Percentiles rank a stretch among this genome's conserved stretches.
phyloP scores from a whole-genome alignment of 108 stramenopile genomes.

The Skeletonema tropicum region DNA sequence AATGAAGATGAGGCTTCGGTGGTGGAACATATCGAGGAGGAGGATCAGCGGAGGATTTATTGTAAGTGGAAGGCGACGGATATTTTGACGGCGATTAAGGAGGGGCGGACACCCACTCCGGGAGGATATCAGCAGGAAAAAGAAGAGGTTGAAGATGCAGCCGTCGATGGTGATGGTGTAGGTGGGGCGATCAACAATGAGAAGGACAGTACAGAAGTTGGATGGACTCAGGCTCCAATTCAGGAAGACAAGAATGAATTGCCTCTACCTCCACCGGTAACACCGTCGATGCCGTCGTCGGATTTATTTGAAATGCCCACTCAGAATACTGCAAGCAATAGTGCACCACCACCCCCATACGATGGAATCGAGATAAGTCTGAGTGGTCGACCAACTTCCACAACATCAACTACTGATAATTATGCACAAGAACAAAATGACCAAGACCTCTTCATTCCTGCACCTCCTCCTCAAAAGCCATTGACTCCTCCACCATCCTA shows the following conservation, averaged over 20 bases:
- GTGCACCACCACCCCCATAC: conserved; percentile 18
- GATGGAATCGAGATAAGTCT: conserved; percentile 43
- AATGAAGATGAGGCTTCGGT: conserved; percentile 27
- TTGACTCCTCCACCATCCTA: conserved; percentile 30
- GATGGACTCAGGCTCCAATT: too few species aligned
- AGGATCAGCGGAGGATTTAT: conserved; percentile 69
- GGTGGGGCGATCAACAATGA: conserved; percentile 30
- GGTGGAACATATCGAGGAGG: conserved; percentile 42
- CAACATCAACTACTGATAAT: conserved; percentile 11
- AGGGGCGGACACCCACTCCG: conserved; percentile 78
- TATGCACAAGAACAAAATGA: conserved; percentile 44
- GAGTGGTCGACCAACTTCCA: conserved; percentile 25
- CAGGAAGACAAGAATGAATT: background rate
- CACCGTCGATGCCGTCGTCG: conserved; percentile 28
- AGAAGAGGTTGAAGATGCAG: conserved; percentile 28
- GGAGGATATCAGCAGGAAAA: conserved; percentile 68
- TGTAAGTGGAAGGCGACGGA: conserved; percentile 95
- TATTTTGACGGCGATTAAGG: conserved; percentile 92
- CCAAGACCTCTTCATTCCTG: conserved; percentile 49
- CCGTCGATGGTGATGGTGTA: conserved; percentile 20
- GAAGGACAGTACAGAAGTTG: conserved; percentile 12
- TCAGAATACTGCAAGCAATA: conserved; percentile 7
- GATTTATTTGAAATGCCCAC: conserved; percentile 11
- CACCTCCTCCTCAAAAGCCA: conserved; percentile 27
- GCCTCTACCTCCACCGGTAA: conserved; percentile 9